Evolutionary conservation across 2,329 filamentous ascomycete species (phyloP).

Genomic region (Cordyceps cicadae): DNA sequence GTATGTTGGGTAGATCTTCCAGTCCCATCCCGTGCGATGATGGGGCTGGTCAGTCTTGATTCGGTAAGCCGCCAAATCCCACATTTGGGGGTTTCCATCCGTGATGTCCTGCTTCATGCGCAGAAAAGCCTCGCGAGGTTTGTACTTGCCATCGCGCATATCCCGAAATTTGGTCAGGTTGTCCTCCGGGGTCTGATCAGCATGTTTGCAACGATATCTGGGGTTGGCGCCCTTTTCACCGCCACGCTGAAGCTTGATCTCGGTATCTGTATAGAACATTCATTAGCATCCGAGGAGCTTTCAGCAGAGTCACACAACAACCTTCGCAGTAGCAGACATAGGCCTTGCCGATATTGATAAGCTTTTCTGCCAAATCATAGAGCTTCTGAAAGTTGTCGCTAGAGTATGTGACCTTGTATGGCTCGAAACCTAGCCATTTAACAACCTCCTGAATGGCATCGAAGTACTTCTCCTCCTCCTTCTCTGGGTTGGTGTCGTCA

Average conservation of each 20-base stretch:
- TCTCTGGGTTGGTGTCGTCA: slow-evolving; percentile 93
- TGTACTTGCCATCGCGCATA: slow-evolving; percentile 89
- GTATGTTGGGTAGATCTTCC: slow-evolving; percentile 93
- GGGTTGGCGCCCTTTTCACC: slow-evolving; percentile 57
- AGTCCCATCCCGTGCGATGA: slow-evolving; percentile 70
- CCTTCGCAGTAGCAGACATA: slow-evolving; percentile 82
- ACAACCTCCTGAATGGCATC: slow-evolving; percentile 83
- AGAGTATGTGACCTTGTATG: slow-evolving; percentile 62
- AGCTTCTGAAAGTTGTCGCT: slow-evolving; percentile 84
- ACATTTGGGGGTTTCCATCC: slow-evolving; percentile 87
- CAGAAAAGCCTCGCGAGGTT: slow-evolving; percentile 72
- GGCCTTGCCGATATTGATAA: slow-evolving; percentile 61
- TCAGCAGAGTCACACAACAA: neutral
- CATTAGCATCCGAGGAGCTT: neutral
- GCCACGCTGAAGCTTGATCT: slow-evolving; percentile 81
- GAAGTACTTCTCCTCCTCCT: slow-evolving; percentile 86
- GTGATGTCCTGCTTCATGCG: slow-evolving; percentile 89
- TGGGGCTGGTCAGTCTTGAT: slow-evolving; percentile 65
- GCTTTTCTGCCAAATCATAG: slow-evolving; percentile 79
- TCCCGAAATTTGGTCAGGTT: slow-evolving; percentile 77
- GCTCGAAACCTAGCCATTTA: slow-evolving; percentile 61
- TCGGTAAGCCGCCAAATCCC: slow-evolving; percentile 88
- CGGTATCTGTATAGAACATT: slow-evolving; percentile 43
- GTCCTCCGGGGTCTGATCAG: slow-evolving; percentile 63
- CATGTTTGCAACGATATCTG: slow-evolving; percentile 73